Base-by-base conservation (phyloP, 78 protist species). In the Dictyostelium citrinum region DNA sequence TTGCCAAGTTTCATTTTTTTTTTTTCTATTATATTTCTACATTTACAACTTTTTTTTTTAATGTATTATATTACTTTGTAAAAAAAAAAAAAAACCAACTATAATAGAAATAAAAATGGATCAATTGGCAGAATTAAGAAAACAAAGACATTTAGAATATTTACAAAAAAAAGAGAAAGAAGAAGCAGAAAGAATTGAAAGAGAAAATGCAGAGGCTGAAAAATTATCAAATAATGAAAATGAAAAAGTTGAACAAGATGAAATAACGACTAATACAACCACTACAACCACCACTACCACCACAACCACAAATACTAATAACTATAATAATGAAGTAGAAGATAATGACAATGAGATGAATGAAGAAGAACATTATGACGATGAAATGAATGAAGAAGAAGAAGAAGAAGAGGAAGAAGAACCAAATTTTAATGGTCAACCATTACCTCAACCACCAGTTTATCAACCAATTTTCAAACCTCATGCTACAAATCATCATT, bases 81-180 rank as follows among this genome's bases (percentile, higher is more conserved):
- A 16, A 49, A 16, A 55, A 20, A 55, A 55, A 55, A 20, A 55
- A 16, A 55, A 5, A 55, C 1, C 16, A 55, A 61, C 0, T 10
- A 61, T 0, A 61, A 60, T 5, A 60, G 22, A n/a, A 61, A 22
- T 16, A 10, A 61, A 61, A 39, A 82, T 82, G 90, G 82, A 74
- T 46, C 81, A 84, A 3, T 74, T 84, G 14, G 61, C 49, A 71
- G 82, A 74, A 35, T 22, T 75, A 71, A 71, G 91, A 74, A 84
- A 39, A 33, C 83, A 74, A 74, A 71, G 27, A 55, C 91, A 84
- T 74, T 55, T 24, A 24, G 45, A 29, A 78, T 84, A 84, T 55
- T 31, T 84, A 7, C 78, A 72, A 68, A 75, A 83, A 60, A 82
- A 43, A 75, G 72, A 55, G 35, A 43, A 29, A 81, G 86, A 81